A percentile compares a stretch with the other conserved stretches of the same genome.
phyloP scores from a whole-genome alignment of 768 basidiomycete genomes.

The Boletus edulis region DNA sequence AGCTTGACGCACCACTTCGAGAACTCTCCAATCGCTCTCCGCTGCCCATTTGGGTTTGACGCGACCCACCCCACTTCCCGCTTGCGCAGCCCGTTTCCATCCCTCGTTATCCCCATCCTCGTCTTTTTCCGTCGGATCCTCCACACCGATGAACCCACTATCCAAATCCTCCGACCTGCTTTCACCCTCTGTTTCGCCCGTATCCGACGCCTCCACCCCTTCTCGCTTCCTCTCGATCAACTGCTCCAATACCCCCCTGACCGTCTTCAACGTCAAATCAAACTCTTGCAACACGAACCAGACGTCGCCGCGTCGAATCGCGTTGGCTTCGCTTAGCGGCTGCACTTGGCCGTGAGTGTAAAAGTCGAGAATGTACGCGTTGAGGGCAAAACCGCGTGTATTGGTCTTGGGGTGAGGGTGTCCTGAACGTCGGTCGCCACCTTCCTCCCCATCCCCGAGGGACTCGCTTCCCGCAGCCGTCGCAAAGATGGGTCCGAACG shows the following conservation, averaged over 20 bases:
- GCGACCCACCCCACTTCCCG: constrained; percentile 4
- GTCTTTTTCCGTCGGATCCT: constrained; percentile 29
- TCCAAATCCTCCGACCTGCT: constrained; percentile 24
- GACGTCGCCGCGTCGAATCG: constrained; percentile 58
- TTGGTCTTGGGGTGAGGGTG: neutral
- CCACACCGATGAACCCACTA: constrained; percentile 30
- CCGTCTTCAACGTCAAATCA: constrained; percentile 44
- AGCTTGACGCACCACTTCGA: constrained; percentile 44
- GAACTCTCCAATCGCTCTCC: constrained; percentile 54
- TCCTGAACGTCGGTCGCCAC: neutral
- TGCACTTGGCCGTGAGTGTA: constrained; percentile 59
- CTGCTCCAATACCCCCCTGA: constrained; percentile 50
- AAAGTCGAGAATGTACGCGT: constrained; percentile 70
- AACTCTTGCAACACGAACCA: constrained; percentile 68
- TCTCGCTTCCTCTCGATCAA: constrained; percentile 35
- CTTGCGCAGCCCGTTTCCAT: constrained; percentile 1
- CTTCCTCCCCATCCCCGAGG: neutral
- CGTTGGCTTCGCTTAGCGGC: constrained; percentile 50
- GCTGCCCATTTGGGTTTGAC: constrained; percentile 37
- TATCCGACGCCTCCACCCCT: constrained; percentile 7
- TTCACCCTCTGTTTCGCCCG: constrained; percentile 12
- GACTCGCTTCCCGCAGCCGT: constrained; percentile 16
- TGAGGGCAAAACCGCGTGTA: constrained; percentile 36
- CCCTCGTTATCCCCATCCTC: constrained; percentile 22
- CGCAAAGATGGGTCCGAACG: constrained; percentile 38